phyloP scores from a whole-genome alignment of 805 yeast species.

The Clavispora carvajalis region DNA sequence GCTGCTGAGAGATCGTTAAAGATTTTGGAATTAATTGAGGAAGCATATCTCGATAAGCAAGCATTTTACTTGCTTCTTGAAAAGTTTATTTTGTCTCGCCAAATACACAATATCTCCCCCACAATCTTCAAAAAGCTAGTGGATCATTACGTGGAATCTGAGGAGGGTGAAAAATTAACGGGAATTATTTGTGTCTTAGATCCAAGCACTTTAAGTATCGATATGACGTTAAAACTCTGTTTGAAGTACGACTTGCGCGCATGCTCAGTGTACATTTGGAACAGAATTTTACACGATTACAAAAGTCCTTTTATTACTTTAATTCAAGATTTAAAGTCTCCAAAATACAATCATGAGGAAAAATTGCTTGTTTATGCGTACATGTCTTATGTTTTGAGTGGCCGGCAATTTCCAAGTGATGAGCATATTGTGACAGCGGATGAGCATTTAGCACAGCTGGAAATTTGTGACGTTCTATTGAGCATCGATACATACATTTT shows the following conservation, averaged over 20 bases:
- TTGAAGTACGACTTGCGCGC: slow-evolving; percentile 51
- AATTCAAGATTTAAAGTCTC: slow-evolving; percentile 13
- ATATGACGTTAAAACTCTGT: slow-evolving; percentile 64
- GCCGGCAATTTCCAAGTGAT: slow-evolving; percentile 77
- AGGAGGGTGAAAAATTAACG: slow-evolving; percentile 49
- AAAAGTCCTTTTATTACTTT: slow-evolving; percentile 65
- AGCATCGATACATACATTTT: slow-evolving; percentile 47
- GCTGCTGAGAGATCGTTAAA: slow-evolving; percentile 7
- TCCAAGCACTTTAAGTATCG: slow-evolving; percentile 66
- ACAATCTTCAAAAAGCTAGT: slow-evolving; percentile 58
- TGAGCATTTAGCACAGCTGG: slow-evolving; percentile 6
- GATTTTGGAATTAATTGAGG: slow-evolving; percentile 20
- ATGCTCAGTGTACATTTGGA: slow-evolving; percentile 68
- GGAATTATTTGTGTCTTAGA: slow-evolving; percentile 68
- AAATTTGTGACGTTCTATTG: slow-evolving; percentile 12
- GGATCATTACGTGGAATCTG: slow-evolving; percentile 35
- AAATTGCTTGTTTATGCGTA: slow-evolving; percentile 44
- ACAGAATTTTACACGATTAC: slow-evolving; percentile 62
- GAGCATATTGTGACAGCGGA: slow-evolving; percentile 31
- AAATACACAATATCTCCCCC: slow-evolving; percentile 55
- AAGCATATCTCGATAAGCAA: slow-evolving; percentile 22
- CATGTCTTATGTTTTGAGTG: slow-evolving; percentile 64
- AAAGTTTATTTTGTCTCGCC: slow-evolving; percentile 42
- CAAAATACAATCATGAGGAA: slow-evolving; percentile 1
- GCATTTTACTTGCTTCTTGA: slow-evolving; percentile 52